Evolutionary conservation across 306 rosid species (phyloP), one percentile per base, ranked within the genome.

Genomic region (Corylus heterophylla): DNA sequence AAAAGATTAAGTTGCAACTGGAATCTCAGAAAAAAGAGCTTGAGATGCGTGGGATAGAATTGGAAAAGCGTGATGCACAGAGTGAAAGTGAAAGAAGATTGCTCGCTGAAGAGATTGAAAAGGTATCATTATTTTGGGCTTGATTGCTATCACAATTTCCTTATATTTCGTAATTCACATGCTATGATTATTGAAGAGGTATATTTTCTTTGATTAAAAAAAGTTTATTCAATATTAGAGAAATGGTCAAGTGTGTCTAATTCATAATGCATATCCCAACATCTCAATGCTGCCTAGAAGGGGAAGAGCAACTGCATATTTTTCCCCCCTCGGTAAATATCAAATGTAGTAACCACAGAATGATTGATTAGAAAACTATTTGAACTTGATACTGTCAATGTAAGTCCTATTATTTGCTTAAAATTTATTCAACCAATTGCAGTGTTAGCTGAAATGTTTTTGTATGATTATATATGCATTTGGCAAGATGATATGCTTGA

Each of bases 61-160:
- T 96, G 92, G 98, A 96, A 87, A 88, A 89, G 82, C 98, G 98
- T 56, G 98, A 92, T 50, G 89, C 92, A 42, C 88, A 82, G 50
- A 93, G 91, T 4, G 99, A 93, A 85, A 86, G 58, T 80, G 97
- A 96, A 88, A 89, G 94, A 55, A 90, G 85, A 84, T 91, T 86
- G 86, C 89, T 96, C 31, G 86, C 89, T 47, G 97, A 93, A 76
- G 97, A 91, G 71, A 87, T 96, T 73, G 89, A 88, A 81, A 77
- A 89, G 99, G 99, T 96, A 58, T 77, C 31, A 16, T 75, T 42
- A 58, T 76, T 83, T 79, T 42, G 47, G 42, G 59, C 44, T 48
- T 45, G 72, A 1, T 81, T 81, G n/a, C 70, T 89, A 76, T 78
- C 76, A 59, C 77, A 75, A 68, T 69, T 84, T 63, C 69, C 51